These are phyloP conservation scores for Podaxis sp. DNA, from an alignment of 768 basidiomycete genomes.

Conservation along the genomic window DNA sequence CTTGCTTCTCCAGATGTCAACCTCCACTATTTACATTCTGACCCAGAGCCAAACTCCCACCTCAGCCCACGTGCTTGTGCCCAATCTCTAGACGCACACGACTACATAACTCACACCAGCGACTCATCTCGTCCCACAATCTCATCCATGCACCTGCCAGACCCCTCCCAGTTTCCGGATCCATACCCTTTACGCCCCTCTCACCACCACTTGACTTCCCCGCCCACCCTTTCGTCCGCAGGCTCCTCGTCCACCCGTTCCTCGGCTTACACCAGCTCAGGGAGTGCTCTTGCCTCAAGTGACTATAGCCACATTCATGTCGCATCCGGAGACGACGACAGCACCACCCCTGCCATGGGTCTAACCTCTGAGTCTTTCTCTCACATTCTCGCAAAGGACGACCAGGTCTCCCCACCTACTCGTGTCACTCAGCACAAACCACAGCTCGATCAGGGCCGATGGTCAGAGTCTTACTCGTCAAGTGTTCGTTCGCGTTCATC, in stretches of 20 bases:
- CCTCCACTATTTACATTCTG: constrained; percentile 9
- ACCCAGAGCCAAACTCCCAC: constrained; percentile 10
- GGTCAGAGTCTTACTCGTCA: constrained; percentile 72
- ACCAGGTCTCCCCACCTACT: constrained; percentile 42
- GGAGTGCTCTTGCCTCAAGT: constrained; percentile 56
- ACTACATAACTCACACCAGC: constrained; percentile 2
- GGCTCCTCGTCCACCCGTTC: constrained; percentile 76
- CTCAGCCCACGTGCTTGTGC: constrained; percentile 13
- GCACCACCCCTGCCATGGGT: constrained; percentile 42
- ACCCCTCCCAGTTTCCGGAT: constrained; percentile 71
- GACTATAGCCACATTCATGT: constrained; percentile 71
- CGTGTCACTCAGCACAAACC: constrained; percentile 44
- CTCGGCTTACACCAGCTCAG: constrained; percentile 73
- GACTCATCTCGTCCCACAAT: constrained; percentile 39
- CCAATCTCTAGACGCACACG: constrained; percentile 4
- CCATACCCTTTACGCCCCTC: constrained; percentile 64
- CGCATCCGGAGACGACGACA: constrained; percentile 60
- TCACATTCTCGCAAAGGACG: constrained; percentile 58
- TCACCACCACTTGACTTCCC: constrained; percentile 38
- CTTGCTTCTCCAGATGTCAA: neutral
- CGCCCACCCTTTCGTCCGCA: constrained; percentile 66
- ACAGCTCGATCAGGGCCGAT: constrained; percentile 63
- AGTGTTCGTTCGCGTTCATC: constrained; percentile 71
- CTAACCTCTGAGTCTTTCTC: constrained; percentile 68
- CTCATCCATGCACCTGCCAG: constrained; percentile 46